These are phyloP conservation scores for Psidium friedrichsthalianum DNA, from an alignment of 345 rosid genomes.

Conservation along the genomic window DNA sequence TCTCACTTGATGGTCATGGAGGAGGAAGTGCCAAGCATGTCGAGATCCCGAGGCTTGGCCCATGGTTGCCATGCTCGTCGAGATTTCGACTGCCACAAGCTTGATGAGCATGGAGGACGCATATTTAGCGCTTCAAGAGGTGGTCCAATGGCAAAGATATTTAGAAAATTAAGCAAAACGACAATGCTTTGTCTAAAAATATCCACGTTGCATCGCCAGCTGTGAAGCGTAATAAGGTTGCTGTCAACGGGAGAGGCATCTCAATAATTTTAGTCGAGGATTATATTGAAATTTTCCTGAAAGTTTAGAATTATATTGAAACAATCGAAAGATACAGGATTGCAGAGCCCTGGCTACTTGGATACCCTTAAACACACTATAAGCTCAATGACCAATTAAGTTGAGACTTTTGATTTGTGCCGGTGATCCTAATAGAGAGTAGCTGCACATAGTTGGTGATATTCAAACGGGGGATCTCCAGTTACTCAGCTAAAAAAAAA, in stretches of 20 bases:
- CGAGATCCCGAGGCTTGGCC: not conserved
- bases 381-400: not conserved
- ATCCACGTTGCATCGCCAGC: not conserved
- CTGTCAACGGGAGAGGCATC: fast-evolving
- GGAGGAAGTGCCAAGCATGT: not conserved
- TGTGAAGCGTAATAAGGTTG: not conserved
- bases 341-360: not conserved
- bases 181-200: not conserved
- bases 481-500: not conserved
- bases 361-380: not conserved
- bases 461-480: not conserved
- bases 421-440: not conserved
- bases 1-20: not conserved
- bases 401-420: not conserved
- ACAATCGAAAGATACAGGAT: not conserved
- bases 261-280: not conserved
- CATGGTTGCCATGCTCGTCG: not conserved
- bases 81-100: not conserved
- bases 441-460: not conserved
- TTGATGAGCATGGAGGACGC: not conserved
- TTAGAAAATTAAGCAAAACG: not conserved
- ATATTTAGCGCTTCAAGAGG: not conserved
- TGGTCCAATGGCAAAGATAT: too few relatives aligned
- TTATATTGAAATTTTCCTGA: not conserved
- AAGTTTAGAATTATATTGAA: not conserved